These are phyloP conservation scores for Pichia sp. DNA, from an alignment of 1,139 yeast genomes.

Conservation along the genomic window DNA sequence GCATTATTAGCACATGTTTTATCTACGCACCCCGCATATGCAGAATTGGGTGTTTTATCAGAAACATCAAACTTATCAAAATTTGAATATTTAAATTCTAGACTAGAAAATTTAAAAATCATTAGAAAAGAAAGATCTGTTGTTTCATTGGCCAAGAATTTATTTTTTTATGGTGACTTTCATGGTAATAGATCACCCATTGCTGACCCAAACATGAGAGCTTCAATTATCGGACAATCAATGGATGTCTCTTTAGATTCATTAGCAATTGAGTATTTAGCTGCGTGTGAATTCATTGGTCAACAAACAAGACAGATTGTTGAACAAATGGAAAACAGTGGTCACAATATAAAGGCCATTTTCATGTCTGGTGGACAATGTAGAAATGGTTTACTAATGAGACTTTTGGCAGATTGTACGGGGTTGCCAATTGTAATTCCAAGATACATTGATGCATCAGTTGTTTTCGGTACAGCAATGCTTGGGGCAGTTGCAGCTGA, in stretches of 20 bases:
- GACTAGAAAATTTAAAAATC: constrained; percentile 59
- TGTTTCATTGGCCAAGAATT: constrained; percentile 72
- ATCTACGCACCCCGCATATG: constrained; percentile 81
- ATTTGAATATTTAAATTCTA: constrained; percentile 75
- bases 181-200: constrained; percentile 96
- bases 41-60: constrained; percentile 46
- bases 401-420: constrained; percentile 87
- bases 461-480: constrained; percentile 90
- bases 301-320: constrained; percentile 95
- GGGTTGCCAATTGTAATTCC: constrained; percentile 92
- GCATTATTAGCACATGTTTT: constrained; percentile 88
- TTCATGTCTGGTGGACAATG: constrained; percentile 97
- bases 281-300: constrained; percentile 95
- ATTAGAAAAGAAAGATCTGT: constrained; percentile 59
- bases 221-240: constrained; percentile 86
- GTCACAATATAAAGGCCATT: constrained; percentile 68
- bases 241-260: constrained; percentile 85
- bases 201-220: constrained; percentile 90
- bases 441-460: constrained; percentile 92
- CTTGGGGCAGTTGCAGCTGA: constrained; percentile 91
- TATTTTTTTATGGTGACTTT: constrained; percentile 91
- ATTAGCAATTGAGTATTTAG: constrained; percentile 78
- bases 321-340: constrained; percentile 72
- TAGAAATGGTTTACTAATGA: constrained; percentile 80
- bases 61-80: constrained; percentile 62